phyloP scores from a whole-genome alignment of 2,329 filamentous ascomycete genomes.

The Monilinia aucupariae region DNA sequence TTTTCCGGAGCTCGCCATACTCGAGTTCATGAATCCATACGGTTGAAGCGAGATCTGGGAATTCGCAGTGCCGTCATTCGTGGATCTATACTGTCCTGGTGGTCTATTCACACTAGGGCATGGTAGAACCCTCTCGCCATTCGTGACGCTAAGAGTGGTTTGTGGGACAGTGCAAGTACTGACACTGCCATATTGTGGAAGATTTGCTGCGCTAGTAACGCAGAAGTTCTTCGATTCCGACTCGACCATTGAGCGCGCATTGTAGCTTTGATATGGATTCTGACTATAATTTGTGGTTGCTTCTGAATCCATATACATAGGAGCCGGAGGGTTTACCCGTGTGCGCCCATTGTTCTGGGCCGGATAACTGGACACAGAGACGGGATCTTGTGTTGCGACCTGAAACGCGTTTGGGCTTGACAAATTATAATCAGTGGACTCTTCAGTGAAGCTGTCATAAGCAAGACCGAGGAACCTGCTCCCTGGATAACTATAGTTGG shows the following conservation, averaged over 20 bases:
- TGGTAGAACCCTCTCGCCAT: not conserved
- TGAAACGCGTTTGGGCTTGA: slow-evolving; percentile 4
- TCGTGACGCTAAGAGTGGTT: not conserved
- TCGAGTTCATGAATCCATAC: slow-evolving; percentile 3
- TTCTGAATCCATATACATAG: slow-evolving; percentile 9
- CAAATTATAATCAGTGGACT: slow-evolving; percentile 4
- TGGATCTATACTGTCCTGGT: slow-evolving; percentile 5
- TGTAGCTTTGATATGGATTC: slow-evolving; percentile 8
- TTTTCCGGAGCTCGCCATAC: not conserved
- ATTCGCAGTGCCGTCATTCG: not conserved
- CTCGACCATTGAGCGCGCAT: slow-evolving; percentile 1
- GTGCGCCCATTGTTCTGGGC: not conserved
- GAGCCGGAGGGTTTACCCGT: not conserved
- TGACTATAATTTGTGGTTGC: not conserved
- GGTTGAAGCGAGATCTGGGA: not conserved
- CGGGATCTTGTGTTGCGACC: not conserved
- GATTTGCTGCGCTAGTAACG: not conserved
- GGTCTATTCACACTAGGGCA: slow-evolving; percentile 7
- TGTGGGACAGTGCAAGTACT: not conserved
- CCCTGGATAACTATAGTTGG: slow-evolving; percentile 3
- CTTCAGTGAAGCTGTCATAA: slow-evolving; percentile 2
- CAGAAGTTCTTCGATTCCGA: slow-evolving; percentile 13
- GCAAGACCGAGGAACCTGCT: not conserved
- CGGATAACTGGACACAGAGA: slow-evolving; percentile 14
- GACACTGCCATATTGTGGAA: not conserved